Base-by-base conservation (phyloP, 2,329 filamentous ascomycete genomes). In the Pseudomassariella vexata region DNA sequence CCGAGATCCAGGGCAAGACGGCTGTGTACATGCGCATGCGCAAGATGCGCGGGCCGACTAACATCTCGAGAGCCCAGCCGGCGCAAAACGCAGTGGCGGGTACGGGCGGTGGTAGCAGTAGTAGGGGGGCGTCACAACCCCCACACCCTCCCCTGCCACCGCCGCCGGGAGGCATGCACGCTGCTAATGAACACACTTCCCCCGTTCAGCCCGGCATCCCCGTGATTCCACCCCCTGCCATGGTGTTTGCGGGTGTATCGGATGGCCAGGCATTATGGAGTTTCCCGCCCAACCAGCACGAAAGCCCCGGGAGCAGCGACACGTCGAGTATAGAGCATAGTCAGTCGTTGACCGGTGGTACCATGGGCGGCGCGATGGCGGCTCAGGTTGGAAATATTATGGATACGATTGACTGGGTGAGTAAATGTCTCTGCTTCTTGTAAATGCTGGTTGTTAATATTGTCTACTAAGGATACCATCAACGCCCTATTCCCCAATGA, bases 361-460 rank as follows among this genome's bases (percentile, higher is more conserved):
- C 23, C 26, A 27, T 19, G 27, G 25, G 15, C 6, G 27, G 12
- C 15, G n/a, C 30, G n/a, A 14, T 15, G 8, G 21, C 10, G 8
- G 17, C 23, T n/a, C 20, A 16, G 12, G 22, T 12, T 17, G 55
- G 46, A 39, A 55, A 56, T 40, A 44, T 61, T 22, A 63, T 68
- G 55, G 57, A 76, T 24, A 73, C 75, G 35, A 74, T 83, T 41
- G 77, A 84, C 44, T 83, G 78, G 79, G 78, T 81, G 56, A 60
- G 74, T 64, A n/a, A n/a, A n/a, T n/a, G n/a, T n/a, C n/a, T n/a
- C n/a, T n/a, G n/a, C n/a, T n/a, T n/a, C n/a, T n/a, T n/a, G n/a
- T n/a, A n/a, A n/a, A n/a, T n/a, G n/a, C n/a, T n/a, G n/a, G n/a
- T n/a, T n/a, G n/a, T n/a, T n/a, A n/a, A n/a, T n/a, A n/a, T n/a